Evolutionary conservation across 2,329 filamentous ascomycete genomes (phyloP).

Genomic region (Fusarium musae): DNA sequence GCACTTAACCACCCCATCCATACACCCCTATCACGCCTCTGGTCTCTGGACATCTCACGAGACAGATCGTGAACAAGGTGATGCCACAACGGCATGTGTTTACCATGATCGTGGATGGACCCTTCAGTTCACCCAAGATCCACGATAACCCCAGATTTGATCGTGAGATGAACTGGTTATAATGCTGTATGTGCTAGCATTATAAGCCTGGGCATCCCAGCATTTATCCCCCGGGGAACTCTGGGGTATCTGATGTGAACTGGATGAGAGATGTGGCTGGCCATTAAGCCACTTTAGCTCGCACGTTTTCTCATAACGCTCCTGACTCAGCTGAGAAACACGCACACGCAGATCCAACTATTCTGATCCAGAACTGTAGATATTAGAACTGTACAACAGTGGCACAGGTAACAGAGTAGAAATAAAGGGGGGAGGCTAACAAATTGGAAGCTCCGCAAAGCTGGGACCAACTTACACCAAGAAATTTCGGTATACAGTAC

Average conservation of each 20-base stretch:
- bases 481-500: constrained; percentile 3
- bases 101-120: constrained; percentile 17
- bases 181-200: not conserved
- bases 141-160: constrained; percentile 23
- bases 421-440: constrained; percentile 7
- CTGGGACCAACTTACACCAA: constrained; percentile 2
- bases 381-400: constrained; percentile 1
- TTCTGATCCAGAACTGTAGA: constrained; percentile 11
- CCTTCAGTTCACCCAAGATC: constrained; percentile 22
- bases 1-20: not conserved
- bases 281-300: not conserved
- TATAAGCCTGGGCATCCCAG: not conserved
- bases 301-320: not conserved
- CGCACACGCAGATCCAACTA: constrained; percentile 19
- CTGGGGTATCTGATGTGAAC: not conserved
- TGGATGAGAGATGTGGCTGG: not conserved
- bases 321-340: constrained; percentile 20
- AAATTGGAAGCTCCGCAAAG: constrained; percentile 7
- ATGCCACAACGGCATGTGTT: constrained; percentile 30
- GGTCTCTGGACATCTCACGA: constrained; percentile 18
- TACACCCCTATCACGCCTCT: constrained; percentile 1
- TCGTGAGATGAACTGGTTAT: constrained; percentile 7
- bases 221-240: not conserved
- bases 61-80: constrained; percentile 32
- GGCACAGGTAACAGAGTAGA: constrained; percentile 20